Percentiles rank a stretch among this genome's conserved stretches.
Evolutionary conservation across 768 basidiomycete species (phyloP).

Genomic region (Pisolithus marmoratus): DNA sequence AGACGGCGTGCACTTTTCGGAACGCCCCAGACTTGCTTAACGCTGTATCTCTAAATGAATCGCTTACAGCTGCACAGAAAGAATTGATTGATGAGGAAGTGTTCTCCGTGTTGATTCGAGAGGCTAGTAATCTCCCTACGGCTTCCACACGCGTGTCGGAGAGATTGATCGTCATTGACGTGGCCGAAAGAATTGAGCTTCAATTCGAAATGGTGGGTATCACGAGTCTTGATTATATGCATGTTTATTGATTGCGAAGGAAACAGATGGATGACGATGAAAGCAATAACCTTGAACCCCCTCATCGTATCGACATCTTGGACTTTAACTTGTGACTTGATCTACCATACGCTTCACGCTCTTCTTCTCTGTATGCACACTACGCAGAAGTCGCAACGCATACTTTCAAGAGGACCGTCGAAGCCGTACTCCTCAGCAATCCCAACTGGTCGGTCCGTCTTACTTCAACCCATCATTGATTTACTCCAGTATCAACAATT

Average conservation of each 20-base stretch:
- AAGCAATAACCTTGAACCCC: slow-evolving; percentile 7
- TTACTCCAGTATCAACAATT: slow-evolving; percentile 76
- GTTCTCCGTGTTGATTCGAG: slow-evolving; percentile 65
- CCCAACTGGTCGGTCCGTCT: slow-evolving; percentile 31
- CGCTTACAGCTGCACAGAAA: slow-evolving; percentile 54
- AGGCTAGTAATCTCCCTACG: slow-evolving; percentile 71
- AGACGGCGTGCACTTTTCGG: slow-evolving; percentile 27
- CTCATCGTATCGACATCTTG: slow-evolving; percentile 12
- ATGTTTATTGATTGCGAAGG: slow-evolving; percentile 2
- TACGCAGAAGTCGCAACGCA: slow-evolving; percentile 37
- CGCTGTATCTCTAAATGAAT: slow-evolving; percentile 39
- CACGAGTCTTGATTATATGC: background rate
- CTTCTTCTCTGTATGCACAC: slow-evolving; percentile 61
- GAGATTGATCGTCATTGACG: slow-evolving; percentile 68
- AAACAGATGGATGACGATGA: slow-evolving; percentile 31
- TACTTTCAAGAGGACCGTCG: slow-evolving; percentile 22
- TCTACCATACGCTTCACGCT: slow-evolving; percentile 58
- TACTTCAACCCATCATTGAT: slow-evolving; percentile 75
- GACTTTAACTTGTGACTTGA: slow-evolving; percentile 55
- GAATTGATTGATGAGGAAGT: slow-evolving; percentile 81
- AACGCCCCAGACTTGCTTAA: slow-evolving; percentile 33
- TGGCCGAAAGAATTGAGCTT: slow-evolving; percentile 64
- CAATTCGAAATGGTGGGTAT: slow-evolving; percentile 65
- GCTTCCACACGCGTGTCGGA: slow-evolving; percentile 77
- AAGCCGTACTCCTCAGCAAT: slow-evolving; percentile 18